Percentiles rank a stretch among this genome's conserved stretches.
Conservation (phyloP, 78 protist genomes). For the Monosiga brevicollis region DNA sequence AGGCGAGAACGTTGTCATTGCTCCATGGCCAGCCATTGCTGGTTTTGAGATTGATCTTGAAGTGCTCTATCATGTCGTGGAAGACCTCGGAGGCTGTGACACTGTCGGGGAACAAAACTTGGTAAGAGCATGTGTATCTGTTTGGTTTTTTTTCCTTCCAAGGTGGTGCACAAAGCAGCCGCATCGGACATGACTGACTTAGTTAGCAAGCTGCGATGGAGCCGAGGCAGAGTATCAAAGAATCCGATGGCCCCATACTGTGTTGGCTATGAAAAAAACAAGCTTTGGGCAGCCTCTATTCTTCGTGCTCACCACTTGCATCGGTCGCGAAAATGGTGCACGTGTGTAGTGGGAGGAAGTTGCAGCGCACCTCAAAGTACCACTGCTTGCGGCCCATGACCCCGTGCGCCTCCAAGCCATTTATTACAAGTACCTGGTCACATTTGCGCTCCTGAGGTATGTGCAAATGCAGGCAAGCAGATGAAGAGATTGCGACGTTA, state of each 20-base stretch:
- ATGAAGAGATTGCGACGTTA: not conserved
- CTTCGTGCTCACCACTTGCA: not conserved
- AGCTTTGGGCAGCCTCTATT: not conserved
- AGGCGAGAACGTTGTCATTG: not conserved
- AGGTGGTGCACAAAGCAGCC: too few species aligned
- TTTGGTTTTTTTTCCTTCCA: not conserved
- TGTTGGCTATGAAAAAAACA: too few species aligned
- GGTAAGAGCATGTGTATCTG: not conserved
- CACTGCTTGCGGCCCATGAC: not conserved
- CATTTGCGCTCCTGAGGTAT: not conserved
- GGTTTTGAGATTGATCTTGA: not conserved
- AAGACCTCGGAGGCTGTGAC: not conserved
- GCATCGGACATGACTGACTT: too few species aligned
- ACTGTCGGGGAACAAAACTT: not conserved
- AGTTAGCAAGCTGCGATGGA: too few species aligned
- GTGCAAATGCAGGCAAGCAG: not conserved
- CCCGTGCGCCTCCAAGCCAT: not conserved
- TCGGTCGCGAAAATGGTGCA: not conserved
- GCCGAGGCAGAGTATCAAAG: too few species aligned
- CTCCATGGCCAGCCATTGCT: not conserved
- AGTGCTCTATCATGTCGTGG: not conserved
- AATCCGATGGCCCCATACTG: too few species aligned
- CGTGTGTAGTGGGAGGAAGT: not conserved
- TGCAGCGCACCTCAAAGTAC: not conserved
- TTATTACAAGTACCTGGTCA: not conserved